Evolutionary conservation across 176 grass and related monocot genomes (phyloP).

Genomic region (Lolium perenne): DNA sequence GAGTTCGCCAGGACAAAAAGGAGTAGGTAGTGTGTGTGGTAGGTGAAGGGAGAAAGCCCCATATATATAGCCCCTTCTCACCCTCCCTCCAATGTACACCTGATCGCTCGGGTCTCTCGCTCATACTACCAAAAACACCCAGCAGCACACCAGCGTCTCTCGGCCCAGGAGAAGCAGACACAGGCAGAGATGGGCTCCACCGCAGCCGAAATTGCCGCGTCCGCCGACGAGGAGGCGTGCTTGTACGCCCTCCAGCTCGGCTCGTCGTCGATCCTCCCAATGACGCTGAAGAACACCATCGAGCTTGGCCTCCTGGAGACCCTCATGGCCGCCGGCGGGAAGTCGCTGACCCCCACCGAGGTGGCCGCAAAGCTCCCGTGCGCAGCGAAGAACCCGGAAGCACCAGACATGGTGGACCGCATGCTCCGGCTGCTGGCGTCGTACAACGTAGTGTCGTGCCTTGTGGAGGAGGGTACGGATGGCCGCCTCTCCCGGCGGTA

Average conservation of each 20-base stretch:
- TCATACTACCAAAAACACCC: conserved; percentile 6
- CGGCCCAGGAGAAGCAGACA: background rate
- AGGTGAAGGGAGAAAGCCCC: conserved; percentile 27
- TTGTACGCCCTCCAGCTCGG: conserved; percentile 16
- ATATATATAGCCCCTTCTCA: conserved; percentile 48
- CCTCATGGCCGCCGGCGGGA: conserved; percentile 38
- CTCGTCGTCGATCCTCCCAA: too few species aligned
- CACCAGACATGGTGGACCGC: conserved; percentile 82
- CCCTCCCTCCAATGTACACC: background rate
- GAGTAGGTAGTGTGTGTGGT: conserved; percentile 49
- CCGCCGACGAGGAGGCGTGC: conserved; percentile 87
- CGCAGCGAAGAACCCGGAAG: conserved; percentile 34
- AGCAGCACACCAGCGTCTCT: background rate
- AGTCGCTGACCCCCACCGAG: conserved; percentile 55
- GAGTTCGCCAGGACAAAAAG: too few species aligned
- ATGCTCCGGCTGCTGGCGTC: conserved; percentile 82
- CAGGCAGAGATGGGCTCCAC: conserved; percentile 59
- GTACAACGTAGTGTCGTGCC: conserved; percentile 67
- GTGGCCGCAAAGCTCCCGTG: conserved; percentile 66
- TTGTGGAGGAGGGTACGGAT: conserved; percentile 53
- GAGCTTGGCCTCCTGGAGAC: too few species aligned
- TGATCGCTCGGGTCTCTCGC: background rate
- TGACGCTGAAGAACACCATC: too few species aligned
- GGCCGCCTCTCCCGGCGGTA: conserved; percentile 50
- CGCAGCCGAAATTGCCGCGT: conserved; percentile 34